Conservation (phyloP, 2,329 filamentous ascomycete genomes). For the Xylariaceae sp. region DNA sequence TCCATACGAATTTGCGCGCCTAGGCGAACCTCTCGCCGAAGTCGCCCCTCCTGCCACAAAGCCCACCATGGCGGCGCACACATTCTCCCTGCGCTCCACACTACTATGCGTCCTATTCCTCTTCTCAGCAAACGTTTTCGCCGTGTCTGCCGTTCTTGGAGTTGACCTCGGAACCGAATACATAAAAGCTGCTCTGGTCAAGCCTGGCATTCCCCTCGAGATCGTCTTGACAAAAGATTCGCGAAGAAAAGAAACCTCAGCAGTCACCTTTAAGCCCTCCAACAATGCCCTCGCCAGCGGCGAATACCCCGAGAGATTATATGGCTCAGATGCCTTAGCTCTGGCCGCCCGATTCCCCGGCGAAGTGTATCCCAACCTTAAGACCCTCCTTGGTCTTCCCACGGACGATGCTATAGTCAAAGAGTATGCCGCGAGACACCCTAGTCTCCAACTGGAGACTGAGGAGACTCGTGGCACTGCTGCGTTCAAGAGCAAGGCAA, state of each 20-base stretch:
- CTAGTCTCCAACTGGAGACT: constrained; percentile 67
- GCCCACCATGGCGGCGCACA: constrained; percentile 39
- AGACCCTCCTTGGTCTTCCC: constrained; percentile 78
- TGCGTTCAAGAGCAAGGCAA: constrained; percentile 73
- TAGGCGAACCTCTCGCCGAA: constrained; percentile 29
- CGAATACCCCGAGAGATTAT: constrained; percentile 81
- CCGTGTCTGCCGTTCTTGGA: constrained; percentile 74
- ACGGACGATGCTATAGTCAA: constrained; percentile 59
- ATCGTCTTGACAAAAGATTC: constrained; percentile 98
- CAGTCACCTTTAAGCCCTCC: constrained; percentile 90
- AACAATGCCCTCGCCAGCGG: constrained; percentile 60
- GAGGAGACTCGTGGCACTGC: constrained; percentile 64
- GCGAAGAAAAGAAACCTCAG: constrained; percentile 88
- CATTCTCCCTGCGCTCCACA: constrained; percentile 35
- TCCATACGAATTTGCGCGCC: constrained; percentile 5
- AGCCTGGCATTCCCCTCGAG: constrained; percentile 94
- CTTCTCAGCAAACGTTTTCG: constrained; percentile 49
- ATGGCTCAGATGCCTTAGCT: constrained; percentile 88
- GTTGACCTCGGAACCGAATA: constrained; percentile 95
- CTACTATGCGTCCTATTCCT: constrained; percentile 40
- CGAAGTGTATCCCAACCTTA: constrained; percentile 94
- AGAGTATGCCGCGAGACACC: constrained; percentile 74
- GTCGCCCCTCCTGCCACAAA: constrained; percentile 16
- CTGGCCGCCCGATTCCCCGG: constrained; percentile 83
- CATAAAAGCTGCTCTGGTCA: constrained; percentile 93